A percentile compares a stretch with the other conserved stretches of the same genome.
These are phyloP conservation scores for Dionaea muscipula DNA, from an alignment of 179 eudicot species.

Conservation along the genomic window DNA sequence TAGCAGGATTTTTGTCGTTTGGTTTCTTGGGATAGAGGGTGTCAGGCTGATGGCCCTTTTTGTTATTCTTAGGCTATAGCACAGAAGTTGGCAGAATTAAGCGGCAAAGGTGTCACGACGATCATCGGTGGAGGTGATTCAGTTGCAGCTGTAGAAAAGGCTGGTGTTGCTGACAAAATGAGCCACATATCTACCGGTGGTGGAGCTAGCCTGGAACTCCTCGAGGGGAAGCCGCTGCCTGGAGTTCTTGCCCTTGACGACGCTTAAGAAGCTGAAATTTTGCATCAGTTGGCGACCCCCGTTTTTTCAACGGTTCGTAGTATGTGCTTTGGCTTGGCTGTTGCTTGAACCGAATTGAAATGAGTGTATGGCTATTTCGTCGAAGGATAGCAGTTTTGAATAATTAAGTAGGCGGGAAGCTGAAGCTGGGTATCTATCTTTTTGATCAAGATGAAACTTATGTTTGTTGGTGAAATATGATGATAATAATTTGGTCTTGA, in stretches of 20 bases:
- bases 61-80: slow-evolving; percentile 41
- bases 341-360: no score
- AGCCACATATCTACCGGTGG: slow-evolving; percentile 88
- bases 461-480: no score
- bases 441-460: no score
- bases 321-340: no score
- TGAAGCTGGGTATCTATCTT: no score
- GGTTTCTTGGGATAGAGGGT: no score
- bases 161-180: slow-evolving; percentile 71
- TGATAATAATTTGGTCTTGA: no score
- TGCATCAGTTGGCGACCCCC: no score
- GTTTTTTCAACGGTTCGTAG: no score
- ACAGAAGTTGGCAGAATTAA: slow-evolving; percentile 55
- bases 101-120: slow-evolving; percentile 65
- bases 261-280: slow-evolving; percentile 22
- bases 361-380: no score
- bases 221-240: slow-evolving; percentile 74
- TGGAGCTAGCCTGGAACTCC: slow-evolving; percentile 83
- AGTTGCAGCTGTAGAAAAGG: slow-evolving; percentile 83
- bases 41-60: background rate
- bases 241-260: slow-evolving; percentile 84
- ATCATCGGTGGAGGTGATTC: slow-evolving; percentile 86
- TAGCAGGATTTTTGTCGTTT: background rate
- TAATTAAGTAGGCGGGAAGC: no score
- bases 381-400: no score